A percentile compares a stretch with the other conserved stretches of the same genome.
These are phyloP conservation scores for Tephrocybe rancida DNA, from an alignment of 768 basidiomycete genomes.

Conservation along the genomic window DNA sequence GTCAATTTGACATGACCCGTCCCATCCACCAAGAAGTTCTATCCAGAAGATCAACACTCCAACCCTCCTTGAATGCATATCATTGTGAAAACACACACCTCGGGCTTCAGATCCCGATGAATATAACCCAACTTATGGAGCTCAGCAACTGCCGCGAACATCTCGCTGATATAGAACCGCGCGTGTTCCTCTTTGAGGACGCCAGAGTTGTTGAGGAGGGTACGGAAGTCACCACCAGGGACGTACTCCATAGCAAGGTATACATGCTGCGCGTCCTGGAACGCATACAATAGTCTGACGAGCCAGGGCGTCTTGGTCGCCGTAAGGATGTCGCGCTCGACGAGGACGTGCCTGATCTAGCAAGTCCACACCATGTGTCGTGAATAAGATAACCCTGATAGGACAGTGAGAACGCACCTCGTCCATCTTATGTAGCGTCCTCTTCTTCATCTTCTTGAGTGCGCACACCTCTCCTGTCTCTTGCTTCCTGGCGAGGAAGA, in stretches of 20 bases:
- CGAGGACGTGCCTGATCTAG: conserved; percentile 95
- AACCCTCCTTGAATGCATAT: neutral
- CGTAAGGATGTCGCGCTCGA: conserved; percentile 96
- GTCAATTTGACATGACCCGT: conserved; percentile 97
- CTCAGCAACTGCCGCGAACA: conserved; percentile 94
- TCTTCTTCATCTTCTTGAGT: conserved; percentile 95
- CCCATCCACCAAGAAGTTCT: conserved; percentile 97
- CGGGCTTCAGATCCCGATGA: conserved; percentile 97
- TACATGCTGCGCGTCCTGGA: conserved; percentile 89
- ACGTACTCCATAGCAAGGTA: conserved; percentile 99
- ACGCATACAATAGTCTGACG: conserved; percentile 92
- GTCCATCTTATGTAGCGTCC: conserved; percentile 96
- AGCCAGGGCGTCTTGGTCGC: conserved; percentile 98
- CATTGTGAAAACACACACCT: conserved; percentile 52
- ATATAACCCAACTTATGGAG: conserved; percentile 98
- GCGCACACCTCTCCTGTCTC: conserved; percentile 98
- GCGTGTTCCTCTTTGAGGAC: conserved; percentile 98
- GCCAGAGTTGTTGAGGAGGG: conserved; percentile 95
- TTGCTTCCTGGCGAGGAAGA: conserved; percentile 92
- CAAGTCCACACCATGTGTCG: neutral
- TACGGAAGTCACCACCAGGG: conserved; percentile 97
- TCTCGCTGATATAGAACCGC: conserved; percentile 95
- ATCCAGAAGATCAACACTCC: neutral
- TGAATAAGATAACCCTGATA: neutral
- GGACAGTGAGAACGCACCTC: conserved; percentile 59